phyloP scores from a whole-genome alignment of 305 asterid genomes.

The Coffea humblotiana region DNA sequence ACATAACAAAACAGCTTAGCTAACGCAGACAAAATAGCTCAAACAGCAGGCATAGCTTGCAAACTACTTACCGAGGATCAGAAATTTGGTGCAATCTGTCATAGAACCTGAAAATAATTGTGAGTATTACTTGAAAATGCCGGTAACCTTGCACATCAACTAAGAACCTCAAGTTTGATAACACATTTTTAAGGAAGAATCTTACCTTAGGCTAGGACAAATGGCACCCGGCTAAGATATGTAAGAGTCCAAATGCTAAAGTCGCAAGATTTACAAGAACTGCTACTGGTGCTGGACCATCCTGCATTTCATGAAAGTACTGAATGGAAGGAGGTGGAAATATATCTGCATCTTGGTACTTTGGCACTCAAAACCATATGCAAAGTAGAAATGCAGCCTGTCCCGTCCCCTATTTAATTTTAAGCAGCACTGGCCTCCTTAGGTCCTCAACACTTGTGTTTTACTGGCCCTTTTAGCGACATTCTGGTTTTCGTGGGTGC shows the following conservation, averaged over 20 bases:
- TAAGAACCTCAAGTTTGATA: background rate
- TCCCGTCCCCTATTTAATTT: background rate
- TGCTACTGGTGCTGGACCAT: background rate
- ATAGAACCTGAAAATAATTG: background rate
- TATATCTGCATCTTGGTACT: background rate
- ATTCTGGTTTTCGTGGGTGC: constrained; percentile 9
- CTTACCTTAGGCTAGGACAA: background rate
- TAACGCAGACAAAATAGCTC: background rate
- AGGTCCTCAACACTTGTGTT: background rate
- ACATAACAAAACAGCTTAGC: background rate
- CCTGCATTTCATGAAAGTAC: background rate
- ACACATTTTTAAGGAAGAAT: background rate
- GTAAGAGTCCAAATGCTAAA: background rate
- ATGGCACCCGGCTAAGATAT: background rate
- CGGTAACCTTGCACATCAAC: background rate
- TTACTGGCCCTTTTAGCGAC: constrained; percentile 8
- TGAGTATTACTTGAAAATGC: background rate
- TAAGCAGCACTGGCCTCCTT: background rate
- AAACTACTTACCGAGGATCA: background rate
- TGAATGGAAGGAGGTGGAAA: background rate
- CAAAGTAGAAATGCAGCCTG: background rate
- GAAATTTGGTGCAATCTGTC: background rate
- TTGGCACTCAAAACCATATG: background rate
- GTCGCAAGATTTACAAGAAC: background rate
- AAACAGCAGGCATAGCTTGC: background rate